phyloP scores from a whole-genome alignment of 1,284 basidiomycete genomes.

The Xerocomus amazonicus region DNA sequence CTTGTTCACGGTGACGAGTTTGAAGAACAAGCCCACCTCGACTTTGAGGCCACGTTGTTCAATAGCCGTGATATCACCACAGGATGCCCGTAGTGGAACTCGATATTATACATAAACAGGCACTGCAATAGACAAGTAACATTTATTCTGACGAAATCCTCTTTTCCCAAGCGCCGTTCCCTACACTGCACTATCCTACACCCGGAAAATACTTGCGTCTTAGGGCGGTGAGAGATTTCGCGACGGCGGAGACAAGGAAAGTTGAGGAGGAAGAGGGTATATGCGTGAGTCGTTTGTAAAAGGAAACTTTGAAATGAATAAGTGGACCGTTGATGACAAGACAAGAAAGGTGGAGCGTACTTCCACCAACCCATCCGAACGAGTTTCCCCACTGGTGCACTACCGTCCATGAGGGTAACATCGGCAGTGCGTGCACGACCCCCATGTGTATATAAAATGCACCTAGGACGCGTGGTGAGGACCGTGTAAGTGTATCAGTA shows the following conservation, averaged over 20 bases:
- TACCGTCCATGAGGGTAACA: slow-evolving; percentile 53
- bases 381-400: slow-evolving; percentile 42
- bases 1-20: slow-evolving; percentile 53
- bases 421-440: slow-evolving; percentile 46
- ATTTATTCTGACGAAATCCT: slow-evolving; percentile 17
- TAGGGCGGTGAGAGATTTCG: slow-evolving; percentile 69
- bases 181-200: slow-evolving; percentile 50
- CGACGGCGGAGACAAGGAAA: slow-evolving; percentile 59
- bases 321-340: slow-evolving; percentile 6
- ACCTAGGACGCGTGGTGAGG: slow-evolving; percentile 49
- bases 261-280: slow-evolving; percentile 59
- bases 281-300: slow-evolving; percentile 63
- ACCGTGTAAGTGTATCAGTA: slow-evolving; percentile 37
- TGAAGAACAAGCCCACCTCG: slow-evolving; percentile 66
- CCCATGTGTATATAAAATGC: slow-evolving; percentile 56
- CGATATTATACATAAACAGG: background rate
- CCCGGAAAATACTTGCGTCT: slow-evolving; percentile 60
- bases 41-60: slow-evolving; percentile 53
- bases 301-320: slow-evolving; percentile 33
- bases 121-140: slow-evolving; percentile 6
- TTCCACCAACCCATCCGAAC: slow-evolving; percentile 49
- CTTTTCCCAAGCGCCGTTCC: slow-evolving; percentile 16
- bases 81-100: slow-evolving; percentile 46
- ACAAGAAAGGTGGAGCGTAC: slow-evolving; percentile 30
- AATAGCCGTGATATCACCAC: slow-evolving; percentile 47